Base-by-base conservation (phyloP, 140 eudicot species). In the Stevia rebaudiana region DNA sequence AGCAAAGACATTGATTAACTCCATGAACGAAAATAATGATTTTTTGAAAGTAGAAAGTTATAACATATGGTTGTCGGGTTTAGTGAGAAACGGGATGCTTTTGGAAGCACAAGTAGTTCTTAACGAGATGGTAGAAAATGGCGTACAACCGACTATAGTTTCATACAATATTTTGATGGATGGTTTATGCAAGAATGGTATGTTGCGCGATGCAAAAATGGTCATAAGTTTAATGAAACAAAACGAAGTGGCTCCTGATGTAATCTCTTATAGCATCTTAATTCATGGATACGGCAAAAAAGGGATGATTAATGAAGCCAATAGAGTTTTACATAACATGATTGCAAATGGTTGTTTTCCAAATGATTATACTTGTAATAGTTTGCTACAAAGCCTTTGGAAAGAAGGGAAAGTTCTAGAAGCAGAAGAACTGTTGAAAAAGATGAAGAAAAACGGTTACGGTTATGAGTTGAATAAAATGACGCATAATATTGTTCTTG, bases 261-360 rank as follows among this genome's bases (percentile, higher is more conserved):
- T 82, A 25, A 78, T 74, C 25, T 80, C 95, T 19, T 87, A 82
- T 68, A 81, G 89, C 64, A 82, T 81, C 23, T 55, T 87, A 73
- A 85, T 91, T 64, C 84, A 91, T 28, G 96, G 95, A 15, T 91
- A 80, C 73, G 82, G 98, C 78, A 81, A 81, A 64, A 91, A 81
- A 74, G 89, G 95, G 50, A 81, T 64, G 79, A 80, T 54, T 0
- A 23, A 40, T 17, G 83, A 84, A 67, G 92, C 96, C 36, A 83
- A 75, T 69, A 79, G 55, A 67, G 54, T 75, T 73, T 61, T 91
- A 37, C 54, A 72, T 58, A 85, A 77, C 77, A 91, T 91, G 98
- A 79, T 75, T 19, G 70, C 40, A 19, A 42, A 59, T 53, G 83
- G 87, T 2, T 84, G 85, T 61, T 69, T 73, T 48, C 96, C 95